Evolutionary conservation across 192 early-diverging fungal species (phyloP), one percentile per base, ranked within the genome.

Genomic region (Umbelopsis ramanniana): DNA sequence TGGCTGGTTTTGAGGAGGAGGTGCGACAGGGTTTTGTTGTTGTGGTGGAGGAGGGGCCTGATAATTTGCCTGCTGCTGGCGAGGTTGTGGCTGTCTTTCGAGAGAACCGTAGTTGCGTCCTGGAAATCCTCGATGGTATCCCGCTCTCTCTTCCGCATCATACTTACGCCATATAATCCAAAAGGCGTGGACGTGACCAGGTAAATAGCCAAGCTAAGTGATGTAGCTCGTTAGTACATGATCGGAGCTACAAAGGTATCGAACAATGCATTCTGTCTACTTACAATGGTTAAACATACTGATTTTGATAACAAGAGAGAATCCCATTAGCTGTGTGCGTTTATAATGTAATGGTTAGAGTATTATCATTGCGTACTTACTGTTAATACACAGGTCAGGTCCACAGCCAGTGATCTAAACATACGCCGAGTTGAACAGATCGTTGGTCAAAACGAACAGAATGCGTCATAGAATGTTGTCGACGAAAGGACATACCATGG

Each of bases 121-220:
- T n/a, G 15, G 33, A 29, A 7, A 12, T 38, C 57, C 57, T 4
- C 57, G 57, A 37, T 37, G 35, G 7, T 37, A 63, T 19, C 57
- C 57, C 2, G 33, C 24, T 63, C 57, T 63, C 33, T 63, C 57
- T 38, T 63, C 35, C 23, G 57, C 57, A n/a, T 63, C 57, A 14
- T 63, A 63, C 12, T 63, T 63, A 17, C 57, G 33, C 57, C 57
- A 63, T 37, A 63, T 63, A 37, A 63, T 63, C 57, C 57, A 63
- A 17, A 63, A 63, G 7, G 57, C 57, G 15, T 63, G 57, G 17
- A 63, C 7, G 17, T 63, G 57, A 3, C 57, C 57, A 63, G 57
- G 57, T 5, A 63, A 12, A 14, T 63, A 63, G 37, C 57, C 57
- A 19, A 63, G 57, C 57, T 63, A 37, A 0, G 11, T 21, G 26